Base-by-base conservation (phyloP, 805 yeast species). In the Danielia oregonensis region DNA sequence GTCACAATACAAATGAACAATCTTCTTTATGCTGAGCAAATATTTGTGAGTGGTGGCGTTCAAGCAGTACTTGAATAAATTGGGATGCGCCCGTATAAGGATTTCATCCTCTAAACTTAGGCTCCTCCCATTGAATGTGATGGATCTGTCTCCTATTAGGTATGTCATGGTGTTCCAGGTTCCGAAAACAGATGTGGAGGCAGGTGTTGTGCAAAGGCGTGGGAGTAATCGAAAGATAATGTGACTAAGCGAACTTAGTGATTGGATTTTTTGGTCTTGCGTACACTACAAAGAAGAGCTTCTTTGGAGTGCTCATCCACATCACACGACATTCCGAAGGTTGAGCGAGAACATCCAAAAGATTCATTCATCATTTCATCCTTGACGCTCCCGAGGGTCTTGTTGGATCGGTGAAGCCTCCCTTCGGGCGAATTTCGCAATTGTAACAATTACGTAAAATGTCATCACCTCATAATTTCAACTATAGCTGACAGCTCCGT, bases 1-100 rank as follows among this genome's bases (percentile, higher is more conserved):
- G 44, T 67, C 73, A 17, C 52, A 45, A 40, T 51, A 64, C 17
- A 65, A 47, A 42, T 64, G 69, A 6, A 64, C 44, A n/a, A 62
- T 48, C 28, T 54, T 51, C 43, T 63, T 62, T 21, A 59, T 36
- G 27, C 52, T 48, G 14, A 55, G 44, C 4, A 65, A 39, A 30
- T 48, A 56, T 26, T 43, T 47, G 35, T 48, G 53, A 3, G 57
- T 43, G 2, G 61, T 54, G 21, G 54, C 44, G 40, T 63, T 63
- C 18, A 65, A 44, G 43, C 70, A 65, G 32, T 48, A 51, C 31
- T 52, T 51, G 46, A 65, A 63, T 17, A 64, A 28, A 17, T 51
- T 49, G 17, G 52, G 52, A 35, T 61, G 66, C 2, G 58, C 34
- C 5, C 53, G 35, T 17, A 63, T 40, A 17, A 63, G 49, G 33